A percentile compares a stretch with the other conserved stretches of the same genome.
Conservation (phyloP, 2,329 filamentous ascomycete genomes). For the Lachnellula hyalina region DNA sequence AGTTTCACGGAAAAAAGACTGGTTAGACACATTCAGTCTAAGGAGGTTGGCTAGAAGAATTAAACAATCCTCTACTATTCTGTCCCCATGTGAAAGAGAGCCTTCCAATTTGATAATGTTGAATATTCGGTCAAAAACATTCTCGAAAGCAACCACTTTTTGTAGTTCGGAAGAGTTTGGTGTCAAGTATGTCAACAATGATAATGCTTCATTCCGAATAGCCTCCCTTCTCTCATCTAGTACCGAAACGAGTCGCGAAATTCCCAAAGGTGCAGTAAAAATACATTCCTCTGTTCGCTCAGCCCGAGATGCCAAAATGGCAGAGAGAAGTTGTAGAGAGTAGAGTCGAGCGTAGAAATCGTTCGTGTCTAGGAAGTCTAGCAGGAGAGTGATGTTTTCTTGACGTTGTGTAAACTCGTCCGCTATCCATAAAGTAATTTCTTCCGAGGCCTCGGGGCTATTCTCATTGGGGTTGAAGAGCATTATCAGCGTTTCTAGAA, state of each 20-base stretch:
- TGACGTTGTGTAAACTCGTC: constrained; percentile 97
- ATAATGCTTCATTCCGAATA: constrained; percentile 79
- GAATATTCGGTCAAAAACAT: constrained; percentile 85
- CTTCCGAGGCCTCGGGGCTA: constrained; percentile 89
- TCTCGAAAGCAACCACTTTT: constrained; percentile 92
- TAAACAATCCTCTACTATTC: constrained; percentile 87
- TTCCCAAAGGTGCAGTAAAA: constrained; percentile 80
- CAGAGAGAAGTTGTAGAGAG: constrained; percentile 80
- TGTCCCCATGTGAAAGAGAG: constrained; percentile 73
- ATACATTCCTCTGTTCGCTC: constrained; percentile 94
- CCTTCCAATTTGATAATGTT: constrained; percentile 77
- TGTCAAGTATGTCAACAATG: constrained; percentile 83
- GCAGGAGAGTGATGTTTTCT: constrained; percentile 88
- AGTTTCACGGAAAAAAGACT: constrained; percentile 88
- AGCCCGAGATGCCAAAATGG: constrained; percentile 78
- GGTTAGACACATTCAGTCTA: constrained; percentile 82
- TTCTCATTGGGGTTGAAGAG: constrained; percentile 69
- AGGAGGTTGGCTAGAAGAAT: constrained; percentile 87
- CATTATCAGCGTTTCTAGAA: constrained; percentile 91
- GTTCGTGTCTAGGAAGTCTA: constrained; percentile 79
- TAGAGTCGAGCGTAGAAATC: constrained; percentile 93
- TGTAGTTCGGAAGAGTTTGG: constrained; percentile 83
- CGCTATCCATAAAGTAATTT: constrained; percentile 91
- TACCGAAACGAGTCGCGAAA: constrained; percentile 76
- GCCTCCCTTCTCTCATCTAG: constrained; percentile 84